phyloP scores from a whole-genome alignment of 495 filamentous ascomycete genomes.

The Penicillium pulvis region DNA sequence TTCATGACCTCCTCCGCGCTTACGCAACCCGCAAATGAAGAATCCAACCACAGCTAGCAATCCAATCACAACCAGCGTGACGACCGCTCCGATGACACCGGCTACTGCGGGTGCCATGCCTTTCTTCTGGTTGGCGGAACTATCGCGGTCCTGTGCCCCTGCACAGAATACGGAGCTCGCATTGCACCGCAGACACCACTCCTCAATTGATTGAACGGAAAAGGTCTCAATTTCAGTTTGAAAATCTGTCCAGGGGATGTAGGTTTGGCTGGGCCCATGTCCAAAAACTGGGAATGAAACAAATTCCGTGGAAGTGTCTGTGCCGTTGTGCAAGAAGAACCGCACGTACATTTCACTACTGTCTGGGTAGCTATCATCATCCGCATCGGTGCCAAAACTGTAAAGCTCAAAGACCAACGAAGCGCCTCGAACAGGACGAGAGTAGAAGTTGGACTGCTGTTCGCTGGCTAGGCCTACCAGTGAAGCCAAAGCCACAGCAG shows the following conservation, averaged over 20 bases:
- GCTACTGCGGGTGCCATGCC: constrained; percentile 48
- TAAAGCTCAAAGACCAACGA: constrained; percentile 76
- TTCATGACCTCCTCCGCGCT: constrained; percentile 21
- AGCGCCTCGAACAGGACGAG: constrained; percentile 68
- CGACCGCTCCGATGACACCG: constrained; percentile 54
- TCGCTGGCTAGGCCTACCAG: constrained; percentile 57
- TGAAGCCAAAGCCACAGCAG: constrained; percentile 75
- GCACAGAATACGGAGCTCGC: constrained; percentile 63
- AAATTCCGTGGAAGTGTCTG: constrained; percentile 53
- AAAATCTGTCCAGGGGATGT: constrained; percentile 67
- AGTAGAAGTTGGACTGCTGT: constrained; percentile 62
- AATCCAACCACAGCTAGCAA: constrained; percentile 31
- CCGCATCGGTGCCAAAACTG: constrained; percentile 52
- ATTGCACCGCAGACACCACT: constrained; percentile 75
- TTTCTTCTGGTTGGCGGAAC: constrained; percentile 13
- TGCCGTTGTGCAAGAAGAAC: constrained; percentile 78
- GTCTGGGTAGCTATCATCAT: constrained; percentile 48
- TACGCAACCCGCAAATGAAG: constrained; percentile 45
- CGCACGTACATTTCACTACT: constrained; percentile 66
- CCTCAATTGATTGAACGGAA: constrained; percentile 55
- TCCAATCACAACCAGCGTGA: constrained; percentile 39
- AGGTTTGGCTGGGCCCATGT: constrained; percentile 46
- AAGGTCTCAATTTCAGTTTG: constrained; percentile 57
- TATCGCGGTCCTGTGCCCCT: constrained; percentile 24
- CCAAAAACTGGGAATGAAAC: constrained; percentile 69